phyloP scores from a whole-genome alignment of 805 yeast species.

The Lipomyces japonicus region DNA sequence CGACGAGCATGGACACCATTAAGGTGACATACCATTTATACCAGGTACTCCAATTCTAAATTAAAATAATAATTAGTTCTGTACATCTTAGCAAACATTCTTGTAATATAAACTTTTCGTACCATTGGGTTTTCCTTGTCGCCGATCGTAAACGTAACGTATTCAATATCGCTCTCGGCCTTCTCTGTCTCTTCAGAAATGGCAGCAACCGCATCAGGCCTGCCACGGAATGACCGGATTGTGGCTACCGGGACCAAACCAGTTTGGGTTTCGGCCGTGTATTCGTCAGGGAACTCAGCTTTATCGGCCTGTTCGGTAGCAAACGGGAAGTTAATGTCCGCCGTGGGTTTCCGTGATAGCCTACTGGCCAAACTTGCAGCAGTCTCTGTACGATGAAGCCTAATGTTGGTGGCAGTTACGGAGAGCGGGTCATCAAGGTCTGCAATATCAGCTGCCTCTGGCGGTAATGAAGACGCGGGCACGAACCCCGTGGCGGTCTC shows the following conservation, averaged over 20 bases:
- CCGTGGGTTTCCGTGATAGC: constrained; percentile 50
- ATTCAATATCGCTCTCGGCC: constrained; percentile 49
- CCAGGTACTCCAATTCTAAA: constrained; percentile 21
- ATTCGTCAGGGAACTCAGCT: constrained; percentile 83
- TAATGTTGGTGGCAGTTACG: constrained; percentile 1
- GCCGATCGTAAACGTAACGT: constrained; percentile 71
- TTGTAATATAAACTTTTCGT: constrained; percentile 11
- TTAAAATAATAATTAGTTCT: background rate
- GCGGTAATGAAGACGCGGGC: constrained; percentile 51
- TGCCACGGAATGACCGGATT: constrained; percentile 36
- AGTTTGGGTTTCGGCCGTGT: constrained; percentile 79
- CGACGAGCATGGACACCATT: constrained; percentile 64
- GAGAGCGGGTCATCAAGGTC: no score
- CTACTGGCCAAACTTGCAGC: constrained; percentile 65
- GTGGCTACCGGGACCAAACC: constrained; percentile 83
- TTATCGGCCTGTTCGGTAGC: constrained; percentile 26
- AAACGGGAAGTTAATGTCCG: constrained; percentile 50
- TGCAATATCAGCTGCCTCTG: background rate
- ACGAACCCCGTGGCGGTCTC: constrained; percentile 88
- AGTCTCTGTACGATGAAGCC: constrained; percentile 53
- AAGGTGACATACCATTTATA: constrained; percentile 51
- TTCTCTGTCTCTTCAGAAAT: constrained; percentile 34
- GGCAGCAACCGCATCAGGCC: constrained; percentile 3
- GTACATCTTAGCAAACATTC: background rate
- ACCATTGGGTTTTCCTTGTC: constrained; percentile 81